Evolutionary conservation across 2,329 filamentous ascomycete genomes (phyloP).

Genomic region (Podosphaera xanthii): DNA sequence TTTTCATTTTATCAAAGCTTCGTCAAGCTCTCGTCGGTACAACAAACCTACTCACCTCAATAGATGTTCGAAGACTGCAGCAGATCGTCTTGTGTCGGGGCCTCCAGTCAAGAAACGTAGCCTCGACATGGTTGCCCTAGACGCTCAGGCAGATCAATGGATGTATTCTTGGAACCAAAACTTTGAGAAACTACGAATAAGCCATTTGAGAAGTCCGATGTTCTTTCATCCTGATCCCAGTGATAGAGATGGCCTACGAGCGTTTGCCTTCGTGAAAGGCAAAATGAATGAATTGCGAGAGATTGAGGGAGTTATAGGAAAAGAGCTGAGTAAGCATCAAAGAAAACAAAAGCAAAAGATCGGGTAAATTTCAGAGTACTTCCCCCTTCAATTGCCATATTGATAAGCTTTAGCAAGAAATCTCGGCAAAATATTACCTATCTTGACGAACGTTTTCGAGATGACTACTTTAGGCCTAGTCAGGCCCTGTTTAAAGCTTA

Average conservation of each 20-base stretch:
- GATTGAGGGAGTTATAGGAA: constrained; percentile 52
- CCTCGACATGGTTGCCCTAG: constrained; percentile 35
- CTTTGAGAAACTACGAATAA: constrained; percentile 46
- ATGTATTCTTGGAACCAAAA: constrained; percentile 47
- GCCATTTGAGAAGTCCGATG: constrained; percentile 55
- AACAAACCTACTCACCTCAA: constrained; percentile 15
- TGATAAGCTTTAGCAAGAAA: constrained; percentile 16
- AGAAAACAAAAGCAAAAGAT: constrained; percentile 35
- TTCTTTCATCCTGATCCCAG: constrained; percentile 62
- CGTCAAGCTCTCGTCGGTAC: constrained; percentile 25
- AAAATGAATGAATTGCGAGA: constrained; percentile 41
- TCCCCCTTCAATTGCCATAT: constrained; percentile 1
- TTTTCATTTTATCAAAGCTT: constrained; percentile 46
- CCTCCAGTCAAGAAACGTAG: constrained; percentile 4
- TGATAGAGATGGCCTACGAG: constrained; percentile 50
- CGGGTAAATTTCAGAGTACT: constrained; percentile 19
- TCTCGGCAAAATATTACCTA: constrained; percentile 8
- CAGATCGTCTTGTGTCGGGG: constrained; percentile 12
- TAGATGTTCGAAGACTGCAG: constrained; percentile 17
- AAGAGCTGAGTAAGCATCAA: constrained; percentile 58
- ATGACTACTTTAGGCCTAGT: constrained; percentile 47
- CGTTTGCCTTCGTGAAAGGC: constrained; percentile 38
- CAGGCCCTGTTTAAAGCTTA: constrained; percentile 37
- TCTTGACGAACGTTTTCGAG: constrained; percentile 40
- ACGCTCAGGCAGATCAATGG: constrained; percentile 40